A percentile compares a stretch with the other conserved stretches of the same genome.
These are phyloP conservation scores for Sonneratia alba DNA, from an alignment of 345 rosid species.

Conservation along the genomic window DNA sequence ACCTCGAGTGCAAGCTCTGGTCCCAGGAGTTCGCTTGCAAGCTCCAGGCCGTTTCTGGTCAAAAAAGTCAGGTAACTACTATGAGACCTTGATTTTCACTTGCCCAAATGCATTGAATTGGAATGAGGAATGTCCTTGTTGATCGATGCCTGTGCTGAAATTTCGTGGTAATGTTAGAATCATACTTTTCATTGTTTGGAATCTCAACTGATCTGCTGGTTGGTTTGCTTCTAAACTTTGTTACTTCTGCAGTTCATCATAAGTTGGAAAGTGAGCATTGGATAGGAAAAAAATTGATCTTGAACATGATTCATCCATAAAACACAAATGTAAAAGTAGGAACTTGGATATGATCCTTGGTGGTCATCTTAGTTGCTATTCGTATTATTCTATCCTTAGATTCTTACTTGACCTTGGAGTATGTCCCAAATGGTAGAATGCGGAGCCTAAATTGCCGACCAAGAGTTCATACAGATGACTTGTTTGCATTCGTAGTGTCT, in stretches of 20 bases:
- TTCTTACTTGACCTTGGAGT: background rate
- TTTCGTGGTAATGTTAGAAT: background rate
- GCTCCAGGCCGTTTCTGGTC: conserved; percentile 58
- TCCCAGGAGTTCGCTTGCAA: conserved; percentile 69
- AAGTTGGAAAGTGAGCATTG: too few relatives aligned
- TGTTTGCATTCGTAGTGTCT: background rate
- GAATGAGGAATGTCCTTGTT: background rate
- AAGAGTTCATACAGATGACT: background rate
- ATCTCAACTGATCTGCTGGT: background rate
- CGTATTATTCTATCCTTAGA: background rate
- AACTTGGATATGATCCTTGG: background rate
- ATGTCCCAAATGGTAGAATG: background rate
- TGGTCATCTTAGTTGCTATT: background rate
- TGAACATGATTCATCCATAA: too few relatives aligned
- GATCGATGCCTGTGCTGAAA: background rate
- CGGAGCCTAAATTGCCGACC: background rate
- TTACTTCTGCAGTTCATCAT: too few relatives aligned
- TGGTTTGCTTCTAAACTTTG: too few relatives aligned
- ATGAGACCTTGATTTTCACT: background rate
- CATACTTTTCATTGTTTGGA: background rate
- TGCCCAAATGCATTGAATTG: background rate
- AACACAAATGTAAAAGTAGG: too few relatives aligned
- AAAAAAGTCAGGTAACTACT: conserved; percentile 54
- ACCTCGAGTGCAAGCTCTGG: conserved; percentile 48
- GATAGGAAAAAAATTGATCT: too few relatives aligned